A percentile compares a stretch with the other conserved stretches of the same genome.
These are phyloP conservation scores for Casaregolazyma suthepensis DNA, from an alignment of 1,139 yeast species.

Conservation along the genomic window DNA sequence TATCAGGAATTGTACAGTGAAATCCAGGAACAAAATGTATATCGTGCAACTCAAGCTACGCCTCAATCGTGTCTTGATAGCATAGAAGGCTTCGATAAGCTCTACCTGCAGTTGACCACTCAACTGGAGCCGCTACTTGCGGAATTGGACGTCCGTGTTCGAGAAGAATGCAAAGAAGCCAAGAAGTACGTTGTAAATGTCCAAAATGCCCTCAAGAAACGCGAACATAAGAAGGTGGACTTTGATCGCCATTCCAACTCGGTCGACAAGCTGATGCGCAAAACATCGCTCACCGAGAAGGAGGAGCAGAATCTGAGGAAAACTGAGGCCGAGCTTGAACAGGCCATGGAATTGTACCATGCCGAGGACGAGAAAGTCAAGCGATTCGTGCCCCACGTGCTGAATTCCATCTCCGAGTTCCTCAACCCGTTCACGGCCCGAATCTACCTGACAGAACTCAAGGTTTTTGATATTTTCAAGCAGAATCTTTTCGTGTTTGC, in stretches of 20 bases:
- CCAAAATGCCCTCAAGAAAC: conserved; percentile 42
- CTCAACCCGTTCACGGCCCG: conserved; percentile 35
- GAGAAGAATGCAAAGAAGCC: conserved; percentile 36
- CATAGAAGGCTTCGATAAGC: conserved; percentile 13
- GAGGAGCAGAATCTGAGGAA: conserved; percentile 26
- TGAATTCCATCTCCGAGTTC: conserved; percentile 47
- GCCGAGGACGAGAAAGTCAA: conserved; percentile 40
- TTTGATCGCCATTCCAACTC: conserved; percentile 39
- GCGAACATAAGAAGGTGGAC: conserved; percentile 43
- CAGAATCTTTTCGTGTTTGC: conserved; percentile 25
- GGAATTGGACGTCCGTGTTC: conserved; percentile 23
- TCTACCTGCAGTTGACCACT: conserved; percentile 3
- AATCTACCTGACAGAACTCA: conserved; percentile 28
- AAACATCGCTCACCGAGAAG: conserved; percentile 30
- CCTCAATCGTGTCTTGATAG: conserved; percentile 35
- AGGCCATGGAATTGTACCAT: conserved; percentile 30
- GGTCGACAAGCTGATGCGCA: conserved; percentile 41
- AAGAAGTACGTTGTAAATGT: conserved; percentile 37
- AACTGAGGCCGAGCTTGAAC: conserved; percentile 28
- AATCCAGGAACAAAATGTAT: conserved; percentile 35
- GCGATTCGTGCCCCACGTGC: conserved; percentile 42
- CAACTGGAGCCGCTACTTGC: conserved; percentile 26
- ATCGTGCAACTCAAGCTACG: conserved; percentile 31
- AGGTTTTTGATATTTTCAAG: conserved; percentile 23
- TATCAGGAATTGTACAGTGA: conserved; percentile 36